These are phyloP conservation scores for Apophysomyces ossiformis DNA, from an alignment of 371 early-diverging fungal species.

Conservation along the genomic window DNA sequence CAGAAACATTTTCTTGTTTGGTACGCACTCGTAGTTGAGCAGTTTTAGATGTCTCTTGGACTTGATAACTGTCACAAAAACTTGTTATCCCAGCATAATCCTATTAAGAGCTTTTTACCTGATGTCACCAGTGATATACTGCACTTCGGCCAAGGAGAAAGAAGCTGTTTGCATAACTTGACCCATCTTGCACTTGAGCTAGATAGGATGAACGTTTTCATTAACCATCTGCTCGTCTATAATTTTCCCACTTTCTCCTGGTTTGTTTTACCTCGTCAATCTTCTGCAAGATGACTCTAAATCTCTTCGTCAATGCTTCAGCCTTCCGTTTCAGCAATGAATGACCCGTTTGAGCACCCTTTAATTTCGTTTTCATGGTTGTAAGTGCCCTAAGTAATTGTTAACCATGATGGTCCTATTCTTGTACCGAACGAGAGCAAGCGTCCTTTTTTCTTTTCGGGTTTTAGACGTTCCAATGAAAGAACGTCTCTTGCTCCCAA, in stretches of 20 bases:
- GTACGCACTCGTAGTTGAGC: conserved; percentile 93
- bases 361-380: conserved; percentile 90
- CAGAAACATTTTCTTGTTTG: conserved; percentile 96
- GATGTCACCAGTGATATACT: conserved; percentile 97
- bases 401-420: not conserved
- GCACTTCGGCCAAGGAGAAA: conserved; percentile 97
- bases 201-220: not conserved
- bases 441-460: not conserved
- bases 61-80: conserved; percentile 75
- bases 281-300: conserved; percentile 90
- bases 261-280: conserved; percentile 77
- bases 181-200: conserved; percentile 73
- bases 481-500: not conserved
- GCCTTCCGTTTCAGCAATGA: conserved; percentile 94
- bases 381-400: conserved; percentile 78
- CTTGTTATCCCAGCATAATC: not conserved
- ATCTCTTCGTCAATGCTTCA: conserved; percentile 95
- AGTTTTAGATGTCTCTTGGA: conserved; percentile 90
- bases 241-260: not conserved
- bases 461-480: not conserved
- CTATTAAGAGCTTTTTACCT: conserved; percentile 49
- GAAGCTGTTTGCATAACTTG: conserved; percentile 97
- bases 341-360: conserved; percentile 99
- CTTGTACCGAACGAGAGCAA: not conserved
- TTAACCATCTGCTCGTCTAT: not conserved